Evolutionary conservation across 2,329 filamentous ascomycete genomes (phyloP).

Genomic region (Drechslerella coelobrocha): DNA sequence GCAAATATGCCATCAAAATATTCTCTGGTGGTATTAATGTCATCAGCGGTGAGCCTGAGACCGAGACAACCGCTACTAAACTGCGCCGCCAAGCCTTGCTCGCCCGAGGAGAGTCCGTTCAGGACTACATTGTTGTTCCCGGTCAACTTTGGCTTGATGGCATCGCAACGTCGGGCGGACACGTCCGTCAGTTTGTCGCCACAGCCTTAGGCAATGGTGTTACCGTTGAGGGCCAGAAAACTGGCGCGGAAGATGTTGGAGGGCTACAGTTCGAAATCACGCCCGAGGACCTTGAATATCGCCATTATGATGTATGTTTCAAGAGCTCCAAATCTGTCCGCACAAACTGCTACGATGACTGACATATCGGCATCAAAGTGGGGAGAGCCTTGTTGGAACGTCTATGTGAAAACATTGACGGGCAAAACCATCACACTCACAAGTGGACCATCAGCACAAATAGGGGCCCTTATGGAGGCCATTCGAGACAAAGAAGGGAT

Average conservation of each 20-base stretch:
- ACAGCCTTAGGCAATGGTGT: slow-evolving; percentile 60
- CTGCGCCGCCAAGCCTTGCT: not conserved
- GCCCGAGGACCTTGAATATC: slow-evolving; percentile 44
- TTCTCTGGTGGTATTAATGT: slow-evolving; percentile 60
- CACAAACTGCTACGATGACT: no score
- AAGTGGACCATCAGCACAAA: slow-evolving; percentile 71
- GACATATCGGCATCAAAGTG: not conserved
- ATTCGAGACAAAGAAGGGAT: slow-evolving; percentile 98
- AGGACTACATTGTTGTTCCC: slow-evolving; percentile 61
- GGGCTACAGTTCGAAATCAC: slow-evolving; percentile 62
- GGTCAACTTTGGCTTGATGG: slow-evolving; percentile 61
- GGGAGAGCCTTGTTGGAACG: slow-evolving; percentile 56
- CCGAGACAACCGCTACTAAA: not conserved
- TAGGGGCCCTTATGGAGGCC: slow-evolving; percentile 95
- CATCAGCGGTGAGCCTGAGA: slow-evolving; percentile 57
- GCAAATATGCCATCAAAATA: slow-evolving; percentile 58
- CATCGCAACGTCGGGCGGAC: slow-evolving; percentile 57
- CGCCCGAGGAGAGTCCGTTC: slow-evolving; percentile 51
- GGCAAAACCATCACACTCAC: slow-evolving; percentile 72
- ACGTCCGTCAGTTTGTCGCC: slow-evolving; percentile 63
- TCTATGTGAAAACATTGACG: slow-evolving; percentile 83
- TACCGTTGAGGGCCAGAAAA: slow-evolving; percentile 62
- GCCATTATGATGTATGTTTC: not conserved
- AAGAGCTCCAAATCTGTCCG: not conserved
- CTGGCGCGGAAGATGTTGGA: slow-evolving; percentile 58